Evolutionary conservation across 2,329 filamentous ascomycete genomes (phyloP).

Genomic region (Sporothrix variecibatus): DNA sequence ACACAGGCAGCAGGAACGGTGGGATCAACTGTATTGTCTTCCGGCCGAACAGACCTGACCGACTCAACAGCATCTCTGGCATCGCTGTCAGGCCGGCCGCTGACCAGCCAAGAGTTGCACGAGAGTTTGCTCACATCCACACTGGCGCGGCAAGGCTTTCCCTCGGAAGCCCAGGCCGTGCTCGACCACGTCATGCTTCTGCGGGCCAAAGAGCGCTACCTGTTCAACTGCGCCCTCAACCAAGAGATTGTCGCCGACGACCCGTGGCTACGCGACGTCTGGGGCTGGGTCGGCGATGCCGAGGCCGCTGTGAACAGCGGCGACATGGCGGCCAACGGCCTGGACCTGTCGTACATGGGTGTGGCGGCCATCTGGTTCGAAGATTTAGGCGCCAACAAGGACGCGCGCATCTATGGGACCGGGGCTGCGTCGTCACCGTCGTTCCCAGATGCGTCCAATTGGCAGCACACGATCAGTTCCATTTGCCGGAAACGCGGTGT

Average conservation of each 20-base stretch:
- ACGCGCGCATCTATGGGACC: slow-evolving; percentile 28
- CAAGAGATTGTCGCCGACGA: slow-evolving; percentile 68
- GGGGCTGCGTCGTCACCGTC: slow-evolving; percentile 50
- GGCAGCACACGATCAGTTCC: slow-evolving; percentile 63
- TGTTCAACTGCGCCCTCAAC: slow-evolving; percentile 67
- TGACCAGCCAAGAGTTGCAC: slow-evolving; percentile 53
- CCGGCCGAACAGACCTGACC: slow-evolving; percentile 13
- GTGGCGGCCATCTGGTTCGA: slow-evolving; percentile 73
- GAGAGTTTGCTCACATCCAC: slow-evolving; percentile 54
- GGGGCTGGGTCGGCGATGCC: slow-evolving; percentile 71
- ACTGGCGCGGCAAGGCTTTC: slow-evolving; percentile 48
- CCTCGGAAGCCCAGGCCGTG: slow-evolving; percentile 53
- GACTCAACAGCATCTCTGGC: slow-evolving; percentile 31
- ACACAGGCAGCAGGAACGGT: slow-evolving; percentile 10
- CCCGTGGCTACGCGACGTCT: slow-evolving; percentile 74
- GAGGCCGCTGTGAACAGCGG: slow-evolving; percentile 65
- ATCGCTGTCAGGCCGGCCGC: slow-evolving; percentile 26
- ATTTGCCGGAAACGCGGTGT: slow-evolving; percentile 65
- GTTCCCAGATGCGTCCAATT: slow-evolving; percentile 53
- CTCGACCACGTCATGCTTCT: slow-evolving; percentile 61
- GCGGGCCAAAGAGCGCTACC: slow-evolving; percentile 62
- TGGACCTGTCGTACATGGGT: slow-evolving; percentile 77
- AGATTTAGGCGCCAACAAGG: slow-evolving; percentile 57
- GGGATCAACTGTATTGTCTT: not conserved
- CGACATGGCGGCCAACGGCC: slow-evolving; percentile 67